Conservation (phyloP, 805 yeast genomes). For the Wickerhamiella vanderwaltii region DNA sequence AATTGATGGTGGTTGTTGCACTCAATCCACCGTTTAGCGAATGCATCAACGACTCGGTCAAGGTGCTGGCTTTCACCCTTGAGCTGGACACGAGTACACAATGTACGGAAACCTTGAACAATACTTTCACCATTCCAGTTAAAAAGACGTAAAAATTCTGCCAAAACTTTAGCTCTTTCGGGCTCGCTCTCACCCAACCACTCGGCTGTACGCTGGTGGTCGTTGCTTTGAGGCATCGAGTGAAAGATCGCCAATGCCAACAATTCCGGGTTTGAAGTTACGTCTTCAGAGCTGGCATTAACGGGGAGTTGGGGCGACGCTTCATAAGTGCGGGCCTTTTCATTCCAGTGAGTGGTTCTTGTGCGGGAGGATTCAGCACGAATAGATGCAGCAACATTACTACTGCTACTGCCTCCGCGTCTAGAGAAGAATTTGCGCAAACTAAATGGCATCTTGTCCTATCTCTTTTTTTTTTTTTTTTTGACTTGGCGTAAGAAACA, state of each 20-base stretch:
- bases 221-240: constrained; percentile 12
- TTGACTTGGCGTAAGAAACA: too few species aligned
- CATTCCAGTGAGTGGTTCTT: constrained; percentile 11
- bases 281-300: constrained; percentile 9
- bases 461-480: too few species aligned
- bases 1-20: constrained; percentile 38
- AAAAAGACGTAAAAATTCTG: constrained; percentile 31
- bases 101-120: constrained; percentile 41
- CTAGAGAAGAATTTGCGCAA: constrained; percentile 8
- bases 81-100: constrained; percentile 58
- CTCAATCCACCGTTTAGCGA: constrained; percentile 50
- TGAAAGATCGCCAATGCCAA: constrained; percentile 14
- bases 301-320: constrained; percentile 6
- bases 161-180: constrained; percentile 22
- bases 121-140: constrained; percentile 40
- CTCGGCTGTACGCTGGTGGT: constrained; percentile 12
- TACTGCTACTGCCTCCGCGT: too few species aligned
- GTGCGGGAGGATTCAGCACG: constrained; percentile 9
- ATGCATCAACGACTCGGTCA: constrained; percentile 57
- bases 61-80: constrained; percentile 76
- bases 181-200: constrained; percentile 13
- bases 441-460: constrained; percentile 6
- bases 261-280: constrained; percentile 7
- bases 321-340: constrained; percentile 12
- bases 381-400: constrained; percentile 5